phyloP scores from a whole-genome alignment of 2,329 filamentous ascomycete genomes.

The Catunica adiposa region DNA sequence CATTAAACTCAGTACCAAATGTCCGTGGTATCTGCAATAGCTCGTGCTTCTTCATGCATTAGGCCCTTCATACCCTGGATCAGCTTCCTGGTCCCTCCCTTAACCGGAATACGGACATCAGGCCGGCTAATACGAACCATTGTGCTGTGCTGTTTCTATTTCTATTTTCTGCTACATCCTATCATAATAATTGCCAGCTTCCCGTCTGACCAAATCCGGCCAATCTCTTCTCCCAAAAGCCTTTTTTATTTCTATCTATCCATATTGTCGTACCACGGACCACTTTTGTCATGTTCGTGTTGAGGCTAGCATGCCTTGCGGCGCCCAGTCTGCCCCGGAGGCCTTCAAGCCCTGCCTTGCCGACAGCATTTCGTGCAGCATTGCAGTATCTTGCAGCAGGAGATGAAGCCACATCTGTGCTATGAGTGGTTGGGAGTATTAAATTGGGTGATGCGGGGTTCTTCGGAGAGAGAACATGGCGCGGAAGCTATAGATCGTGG shows the following conservation, averaged over 20 bases:
- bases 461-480: not conserved
- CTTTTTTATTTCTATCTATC: not conserved
- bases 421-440: not conserved
- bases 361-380: not conserved
- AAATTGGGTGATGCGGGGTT: not conserved
- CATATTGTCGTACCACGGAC: not conserved
- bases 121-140: not conserved
- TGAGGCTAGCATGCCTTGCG: not conserved
- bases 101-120: not conserved
- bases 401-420: not conserved
- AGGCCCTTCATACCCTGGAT: not conserved
- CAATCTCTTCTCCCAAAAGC: not conserved
- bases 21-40: no score
- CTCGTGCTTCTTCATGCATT: no score
- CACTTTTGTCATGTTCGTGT: not conserved
- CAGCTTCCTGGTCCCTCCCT: not conserved
- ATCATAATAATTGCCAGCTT: no score
- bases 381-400: not conserved
- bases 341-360: not conserved
- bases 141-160: not conserved
- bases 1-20: no score
- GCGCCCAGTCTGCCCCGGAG: not conserved
- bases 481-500: not conserved
- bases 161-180: not conserved
- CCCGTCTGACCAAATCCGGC: no score